Percentiles rank a stretch among this genome's conserved stretches.
phyloP scores from a whole-genome alignment of 1,139 yeast genomes.

The Zygoascus meyerae region DNA sequence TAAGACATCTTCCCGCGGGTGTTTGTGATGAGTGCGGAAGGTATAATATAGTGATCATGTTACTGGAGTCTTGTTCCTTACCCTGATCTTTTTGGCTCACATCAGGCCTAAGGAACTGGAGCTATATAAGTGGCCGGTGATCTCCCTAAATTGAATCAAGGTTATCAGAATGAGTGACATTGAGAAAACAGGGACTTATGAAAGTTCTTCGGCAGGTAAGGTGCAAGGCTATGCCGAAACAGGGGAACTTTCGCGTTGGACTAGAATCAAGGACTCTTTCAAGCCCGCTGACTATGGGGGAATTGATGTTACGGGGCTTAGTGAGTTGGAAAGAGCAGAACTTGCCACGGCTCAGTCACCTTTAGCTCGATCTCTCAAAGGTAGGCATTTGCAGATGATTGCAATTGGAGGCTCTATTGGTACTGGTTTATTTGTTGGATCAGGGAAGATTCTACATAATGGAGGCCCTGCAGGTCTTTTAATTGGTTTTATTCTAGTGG shows the following conservation, averaged over 20 bases:
- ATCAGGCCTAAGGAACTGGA: too few species aligned
- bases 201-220: background rate
- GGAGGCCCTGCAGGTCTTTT: conserved; percentile 68
- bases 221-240: background rate
- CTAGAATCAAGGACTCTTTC: conserved; percentile 32
- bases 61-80: too few species aligned
- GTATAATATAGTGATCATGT: too few species aligned
- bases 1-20: too few species aligned
- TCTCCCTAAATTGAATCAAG: too few species aligned
- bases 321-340: conserved; percentile 65
- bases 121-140: too few species aligned
- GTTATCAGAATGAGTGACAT: background rate
- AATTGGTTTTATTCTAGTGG: conserved; percentile 44
- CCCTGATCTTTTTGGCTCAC: too few species aligned
- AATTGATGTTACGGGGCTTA: conserved; percentile 54
- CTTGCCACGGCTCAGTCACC: conserved; percentile 65
- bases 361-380: conserved; percentile 54
- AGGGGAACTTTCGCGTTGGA: conserved; percentile 3
- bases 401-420: conserved; percentile 89
- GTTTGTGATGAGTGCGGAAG: too few species aligned
- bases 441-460: conserved; percentile 49
- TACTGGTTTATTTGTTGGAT: conserved; percentile 64
- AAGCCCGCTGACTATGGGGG: conserved; percentile 50
- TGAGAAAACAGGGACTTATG: background rate
- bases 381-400: conserved; percentile 73